Conservation (phyloP, 768 basidiomycete genomes). For the Obba rivulosa region DNA sequence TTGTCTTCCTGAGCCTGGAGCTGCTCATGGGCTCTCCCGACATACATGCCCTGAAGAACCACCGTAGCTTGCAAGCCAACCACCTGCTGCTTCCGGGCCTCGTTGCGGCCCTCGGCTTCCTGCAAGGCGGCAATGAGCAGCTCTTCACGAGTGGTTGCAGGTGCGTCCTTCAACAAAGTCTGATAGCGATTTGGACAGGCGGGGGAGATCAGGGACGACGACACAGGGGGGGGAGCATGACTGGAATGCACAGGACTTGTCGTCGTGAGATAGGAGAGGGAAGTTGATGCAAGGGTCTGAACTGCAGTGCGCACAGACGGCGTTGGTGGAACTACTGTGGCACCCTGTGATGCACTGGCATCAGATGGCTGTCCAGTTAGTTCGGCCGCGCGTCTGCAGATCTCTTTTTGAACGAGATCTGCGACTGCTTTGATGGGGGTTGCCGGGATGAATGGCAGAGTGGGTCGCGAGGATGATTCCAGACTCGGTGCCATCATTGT, state of each 20-base stretch:
- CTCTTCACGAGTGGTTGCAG: constrained; percentile 3
- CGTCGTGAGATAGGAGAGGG: background rate
- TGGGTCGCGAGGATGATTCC: constrained; percentile 13
- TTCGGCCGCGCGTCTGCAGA: background rate
- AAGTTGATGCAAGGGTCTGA: background rate
- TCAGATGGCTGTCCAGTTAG: background rate
- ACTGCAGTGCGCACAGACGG: background rate
- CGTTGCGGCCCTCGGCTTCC: background rate
- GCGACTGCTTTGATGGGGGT: constrained; percentile 21
- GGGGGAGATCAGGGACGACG: background rate
- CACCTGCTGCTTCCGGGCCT: background rate
- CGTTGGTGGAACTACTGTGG: background rate
- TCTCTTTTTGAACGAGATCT: constrained; percentile 8
- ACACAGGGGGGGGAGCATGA: background rate
- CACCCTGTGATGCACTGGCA: background rate
- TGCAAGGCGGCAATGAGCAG: constrained; percentile 1
- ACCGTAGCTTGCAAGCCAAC: constrained; percentile 2
- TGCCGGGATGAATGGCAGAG: constrained; percentile 21
- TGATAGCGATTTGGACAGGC: background rate
- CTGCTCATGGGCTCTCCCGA: constrained; percentile 1
- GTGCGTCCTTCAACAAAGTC: background rate
- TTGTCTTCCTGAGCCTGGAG: constrained; percentile 9
- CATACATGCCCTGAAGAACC: constrained; percentile 5
- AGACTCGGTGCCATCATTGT: constrained; percentile 32
- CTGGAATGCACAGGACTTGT: background rate